Evolutionary conservation across 1,139 yeast genomes (phyloP).

Genomic region (Diutina neorugosa): DNA sequence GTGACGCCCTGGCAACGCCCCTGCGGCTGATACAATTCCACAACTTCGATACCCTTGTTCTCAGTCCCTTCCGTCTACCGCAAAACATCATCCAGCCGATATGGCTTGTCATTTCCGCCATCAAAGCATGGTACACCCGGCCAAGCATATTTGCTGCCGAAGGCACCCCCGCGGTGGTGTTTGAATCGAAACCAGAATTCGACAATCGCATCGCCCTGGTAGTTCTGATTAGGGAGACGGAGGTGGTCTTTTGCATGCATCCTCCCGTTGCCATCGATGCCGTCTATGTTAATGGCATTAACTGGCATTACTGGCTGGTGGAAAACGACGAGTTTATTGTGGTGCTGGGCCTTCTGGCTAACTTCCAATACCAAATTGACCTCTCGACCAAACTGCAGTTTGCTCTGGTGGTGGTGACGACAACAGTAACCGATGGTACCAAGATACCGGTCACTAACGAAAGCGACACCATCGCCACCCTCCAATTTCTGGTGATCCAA

Average conservation of each 20-base stretch:
- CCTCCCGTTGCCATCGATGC: neutral
- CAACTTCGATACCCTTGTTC: constrained; percentile 2
- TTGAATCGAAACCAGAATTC: neutral
- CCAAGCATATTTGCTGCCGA: neutral
- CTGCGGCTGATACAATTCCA: neutral
- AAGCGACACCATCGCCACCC: neutral
- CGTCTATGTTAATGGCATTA: neutral
- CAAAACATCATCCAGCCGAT: neutral
- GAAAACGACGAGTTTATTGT: neutral
- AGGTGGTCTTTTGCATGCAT: neutral
- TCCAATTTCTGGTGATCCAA: neutral
- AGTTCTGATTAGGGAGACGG: neutral
- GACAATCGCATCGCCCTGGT: neutral
- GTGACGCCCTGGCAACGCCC: neutral
- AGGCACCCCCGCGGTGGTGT: neutral
- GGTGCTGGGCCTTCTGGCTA: neutral
- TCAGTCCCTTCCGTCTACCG: constrained; percentile 1
- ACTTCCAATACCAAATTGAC: constrained; percentile 3
- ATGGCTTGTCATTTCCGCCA: neutral
- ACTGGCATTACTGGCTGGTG: constrained; percentile 2
- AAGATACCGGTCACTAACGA: neutral
- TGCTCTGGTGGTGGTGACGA: constrained; percentile 3
- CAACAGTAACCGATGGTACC: neutral
- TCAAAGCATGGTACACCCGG: neutral
- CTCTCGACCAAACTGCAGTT: neutral